These are phyloP conservation scores for Letharia columbiana DNA, from an alignment of 495 filamentous ascomycete genomes.

Conservation along the genomic window DNA sequence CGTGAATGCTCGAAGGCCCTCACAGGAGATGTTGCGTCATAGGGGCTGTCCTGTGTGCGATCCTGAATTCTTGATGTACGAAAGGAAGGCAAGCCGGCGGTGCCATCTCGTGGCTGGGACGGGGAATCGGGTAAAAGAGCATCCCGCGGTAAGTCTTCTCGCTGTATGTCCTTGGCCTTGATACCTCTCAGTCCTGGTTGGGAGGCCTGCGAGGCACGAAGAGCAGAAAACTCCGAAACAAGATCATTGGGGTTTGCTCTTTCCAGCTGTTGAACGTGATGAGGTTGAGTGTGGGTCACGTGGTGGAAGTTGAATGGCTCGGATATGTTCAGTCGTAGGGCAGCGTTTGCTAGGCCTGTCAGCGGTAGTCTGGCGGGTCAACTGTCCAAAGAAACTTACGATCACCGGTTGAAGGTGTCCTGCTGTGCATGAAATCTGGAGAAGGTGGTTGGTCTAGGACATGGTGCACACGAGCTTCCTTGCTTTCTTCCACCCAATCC, in stretches of 20 bases:
- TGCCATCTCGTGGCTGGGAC: neutral
- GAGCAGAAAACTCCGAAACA: conserved; percentile 56
- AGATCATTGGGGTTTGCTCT: conserved; percentile 51
- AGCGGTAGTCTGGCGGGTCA: conserved; percentile 30
- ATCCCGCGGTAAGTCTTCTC: conserved; percentile 52
- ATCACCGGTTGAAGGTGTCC: conserved; percentile 8
- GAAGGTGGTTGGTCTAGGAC: neutral
- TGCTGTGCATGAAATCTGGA: conserved; percentile 12
- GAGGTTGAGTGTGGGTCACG: conserved; percentile 63
- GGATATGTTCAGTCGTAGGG: conserved; percentile 51
- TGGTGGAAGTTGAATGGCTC: conserved; percentile 85
- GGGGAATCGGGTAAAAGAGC: conserved; percentile 16
- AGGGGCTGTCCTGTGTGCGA: conserved; percentile 8
- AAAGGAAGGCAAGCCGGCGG: neutral
- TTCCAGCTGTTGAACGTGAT: conserved; percentile 53
- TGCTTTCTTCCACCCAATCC: conserved; percentile 37
- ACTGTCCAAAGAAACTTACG: conserved; percentile 8
- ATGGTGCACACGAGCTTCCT: conserved; percentile 18
- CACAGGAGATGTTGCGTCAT: conserved; percentile 20
- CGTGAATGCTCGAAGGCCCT: conserved; percentile 31
- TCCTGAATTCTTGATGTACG: conserved; percentile 6
- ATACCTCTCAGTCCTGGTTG: conserved; percentile 53
- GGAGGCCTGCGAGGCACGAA: conserved; percentile 58
- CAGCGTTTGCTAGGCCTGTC: conserved; percentile 8
- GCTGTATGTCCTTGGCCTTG: conserved; percentile 55